Evolutionary conservation across 495 filamentous ascomycete genomes (phyloP), one percentile per base, ranked within the genome.

Genomic region (Rostrohypoxylon terebratum): DNA sequence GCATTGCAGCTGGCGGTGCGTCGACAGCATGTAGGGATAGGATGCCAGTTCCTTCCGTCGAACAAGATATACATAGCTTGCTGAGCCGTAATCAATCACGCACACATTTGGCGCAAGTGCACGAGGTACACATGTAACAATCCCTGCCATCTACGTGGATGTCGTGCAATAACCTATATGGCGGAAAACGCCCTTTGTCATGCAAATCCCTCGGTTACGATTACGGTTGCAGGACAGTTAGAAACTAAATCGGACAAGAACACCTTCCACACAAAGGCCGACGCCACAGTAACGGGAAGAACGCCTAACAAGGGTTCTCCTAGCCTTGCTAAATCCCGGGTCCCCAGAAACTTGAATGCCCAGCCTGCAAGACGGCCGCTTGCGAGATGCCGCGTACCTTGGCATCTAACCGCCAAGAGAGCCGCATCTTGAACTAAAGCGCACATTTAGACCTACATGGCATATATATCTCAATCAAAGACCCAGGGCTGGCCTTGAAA

Each of bases 311-410:
- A 34, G 42, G 55, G 36, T 21, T 20, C n/a, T 73, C 58, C 53
- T 71, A 61, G 68, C 57, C 45, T 53, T 62, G 62, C 50, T 58
- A 74, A 57, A 44, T 66, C 65, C 61, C 55, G 28, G 57, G 11
- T 74, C 65, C 62, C 66, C 61, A 31, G 60, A 68, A 73, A 65
- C 65, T 58, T 31, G 25, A 64, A 68, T 69, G 71, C 71, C 71
- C 71, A 74, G 71, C 71, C 66, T 74, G 71, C 71, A 74, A 45
- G 54, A 66, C 62, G 58, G 66, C 34, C 33, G 33, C 18, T 74
- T 47, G 62, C 66, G 48, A 69, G 71, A 74, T 74, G 63, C 53
- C 66, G 60, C 50, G 62, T 34, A 53, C 51, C 71, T 74, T 74
- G 71, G 71, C 71, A 69, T 59, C 34, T 23, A 47, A 33, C 45